A percentile compares a stretch with the other conserved stretches of the same genome.
Evolutionary conservation across 1,284 basidiomycete species (phyloP).

Genomic region (Heterobasidion irregulare): DNA sequence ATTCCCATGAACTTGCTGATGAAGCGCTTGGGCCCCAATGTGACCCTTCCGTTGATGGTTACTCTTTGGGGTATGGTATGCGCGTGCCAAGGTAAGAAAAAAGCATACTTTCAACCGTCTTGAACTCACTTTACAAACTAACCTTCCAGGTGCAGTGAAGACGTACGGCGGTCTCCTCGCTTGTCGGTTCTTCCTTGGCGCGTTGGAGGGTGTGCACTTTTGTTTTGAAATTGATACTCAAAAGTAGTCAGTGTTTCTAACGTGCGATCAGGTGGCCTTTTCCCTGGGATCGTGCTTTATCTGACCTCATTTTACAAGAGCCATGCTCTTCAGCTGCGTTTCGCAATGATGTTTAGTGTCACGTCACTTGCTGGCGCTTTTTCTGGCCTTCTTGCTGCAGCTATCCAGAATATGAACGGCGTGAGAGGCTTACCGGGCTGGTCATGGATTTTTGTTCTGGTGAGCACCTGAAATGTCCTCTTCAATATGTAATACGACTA

Average conservation of each 20-base stretch:
- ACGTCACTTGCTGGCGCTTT: conserved; percentile 56
- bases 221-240: background rate
- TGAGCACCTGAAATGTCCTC: conserved; percentile 9
- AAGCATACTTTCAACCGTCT: background rate
- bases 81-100: conserved; percentile 37
- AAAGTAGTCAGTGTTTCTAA: too few species aligned
- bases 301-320: conserved; percentile 52
- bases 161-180: conserved; percentile 45
- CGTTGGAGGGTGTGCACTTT: conserved; percentile 41
- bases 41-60: conserved; percentile 46
- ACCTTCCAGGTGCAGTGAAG: conserved; percentile 37
- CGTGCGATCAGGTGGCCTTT: conserved; percentile 36
- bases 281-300: conserved; percentile 52
- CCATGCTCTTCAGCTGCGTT: conserved; percentile 42
- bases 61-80: conserved; percentile 50
- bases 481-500: background rate
- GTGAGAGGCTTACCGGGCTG: conserved; percentile 37
- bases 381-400: conserved; percentile 53
- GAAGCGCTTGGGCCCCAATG: conserved; percentile 47
- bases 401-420: conserved; percentile 44
- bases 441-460: conserved; percentile 64
- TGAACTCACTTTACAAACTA: background rate
- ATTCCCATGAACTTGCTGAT: conserved; percentile 52
- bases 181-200: conserved; percentile 58
- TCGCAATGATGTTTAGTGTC: conserved; percentile 48